These are phyloP conservation scores for Pseudogymnoascus verrucosus DNA, from an alignment of 2,329 filamentous ascomycete species.

Conservation along the genomic window DNA sequence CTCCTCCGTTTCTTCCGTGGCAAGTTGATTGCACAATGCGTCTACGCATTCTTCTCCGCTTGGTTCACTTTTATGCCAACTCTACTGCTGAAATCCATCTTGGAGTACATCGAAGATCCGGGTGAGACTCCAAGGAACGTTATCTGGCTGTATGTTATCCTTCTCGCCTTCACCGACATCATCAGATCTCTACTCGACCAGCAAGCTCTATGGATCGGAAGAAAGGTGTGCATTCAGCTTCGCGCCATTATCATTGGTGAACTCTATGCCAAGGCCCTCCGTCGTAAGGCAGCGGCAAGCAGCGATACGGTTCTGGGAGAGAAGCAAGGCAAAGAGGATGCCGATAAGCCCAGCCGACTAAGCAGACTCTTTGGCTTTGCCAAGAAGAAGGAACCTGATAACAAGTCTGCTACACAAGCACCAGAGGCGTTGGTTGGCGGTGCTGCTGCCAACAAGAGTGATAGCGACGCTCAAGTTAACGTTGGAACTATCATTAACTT, in stretches of 20 bases:
- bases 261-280: conserved; percentile 90
- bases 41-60: conserved; percentile 71
- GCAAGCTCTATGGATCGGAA: conserved; percentile 84
- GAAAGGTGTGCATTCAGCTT: conserved; percentile 87
- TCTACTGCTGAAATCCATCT: conserved; percentile 78
- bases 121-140: conserved; percentile 70
- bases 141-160: conserved; percentile 90
- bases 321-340: conserved; percentile 37
- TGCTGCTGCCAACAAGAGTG: conserved; percentile 28
- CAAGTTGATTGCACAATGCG: conserved; percentile 66
- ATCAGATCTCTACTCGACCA: conserved; percentile 76
- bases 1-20: conserved; percentile 77
- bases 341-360: conserved; percentile 35
- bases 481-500: conserved; percentile 98
- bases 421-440: conserved; percentile 29
- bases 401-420: conserved; percentile 30
- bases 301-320: conserved; percentile 65
- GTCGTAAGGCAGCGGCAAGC: conserved; percentile 77
- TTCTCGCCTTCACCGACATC: conserved; percentile 76
- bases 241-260: conserved; percentile 95
- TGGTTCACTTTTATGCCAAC: conserved; percentile 88
- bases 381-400: conserved; percentile 45
- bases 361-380: conserved; percentile 50
- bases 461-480: conserved; percentile 68
- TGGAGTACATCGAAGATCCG: conserved; percentile 88